Conservation (phyloP, 495 filamentous ascomycete genomes). For the Talaromyces stipitatus region DNA sequence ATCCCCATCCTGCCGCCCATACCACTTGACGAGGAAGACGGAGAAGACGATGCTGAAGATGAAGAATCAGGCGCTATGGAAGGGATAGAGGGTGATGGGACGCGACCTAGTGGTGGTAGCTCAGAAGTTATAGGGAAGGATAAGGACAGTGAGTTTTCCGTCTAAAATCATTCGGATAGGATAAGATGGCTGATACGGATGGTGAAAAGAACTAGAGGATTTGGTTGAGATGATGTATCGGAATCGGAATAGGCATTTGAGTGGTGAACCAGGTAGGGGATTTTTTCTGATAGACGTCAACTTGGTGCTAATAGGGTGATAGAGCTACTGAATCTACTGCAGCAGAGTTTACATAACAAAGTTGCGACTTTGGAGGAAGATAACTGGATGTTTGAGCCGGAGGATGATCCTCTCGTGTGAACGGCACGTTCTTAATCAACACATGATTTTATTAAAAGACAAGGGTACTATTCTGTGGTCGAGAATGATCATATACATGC, state of each 20-base stretch:
- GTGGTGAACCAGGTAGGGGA: constrained; percentile 54
- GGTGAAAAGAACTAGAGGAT: constrained; percentile 34
- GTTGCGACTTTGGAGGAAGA: constrained; percentile 70
- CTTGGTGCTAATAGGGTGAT: background rate
- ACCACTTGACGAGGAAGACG: constrained; percentile 44
- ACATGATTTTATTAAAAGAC: background rate
- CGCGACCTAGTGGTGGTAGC: constrained; percentile 13
- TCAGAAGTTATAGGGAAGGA: constrained; percentile 21
- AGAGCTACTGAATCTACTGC: constrained; percentile 68
- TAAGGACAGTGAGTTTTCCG: constrained; percentile 37
- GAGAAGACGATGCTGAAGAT: constrained; percentile 29
- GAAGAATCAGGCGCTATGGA: background rate
- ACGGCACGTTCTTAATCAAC: constrained; percentile 1
- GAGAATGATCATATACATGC: background rate
- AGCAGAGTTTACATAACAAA: constrained; percentile 63
- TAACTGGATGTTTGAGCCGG: constrained; percentile 85
- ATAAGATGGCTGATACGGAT: background rate
- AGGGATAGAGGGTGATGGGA: constrained; percentile 16
- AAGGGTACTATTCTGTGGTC: constrained; percentile 6
- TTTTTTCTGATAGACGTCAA: constrained; percentile 1
- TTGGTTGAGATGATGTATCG: constrained; percentile 47
- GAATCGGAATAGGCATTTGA: constrained; percentile 53
- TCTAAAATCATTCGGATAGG: background rate
- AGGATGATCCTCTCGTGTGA: constrained; percentile 36
- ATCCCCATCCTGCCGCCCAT: constrained; percentile 50